phyloP scores from a whole-genome alignment of 441 rosid genomes.

The Manihot esculenta region DNA sequence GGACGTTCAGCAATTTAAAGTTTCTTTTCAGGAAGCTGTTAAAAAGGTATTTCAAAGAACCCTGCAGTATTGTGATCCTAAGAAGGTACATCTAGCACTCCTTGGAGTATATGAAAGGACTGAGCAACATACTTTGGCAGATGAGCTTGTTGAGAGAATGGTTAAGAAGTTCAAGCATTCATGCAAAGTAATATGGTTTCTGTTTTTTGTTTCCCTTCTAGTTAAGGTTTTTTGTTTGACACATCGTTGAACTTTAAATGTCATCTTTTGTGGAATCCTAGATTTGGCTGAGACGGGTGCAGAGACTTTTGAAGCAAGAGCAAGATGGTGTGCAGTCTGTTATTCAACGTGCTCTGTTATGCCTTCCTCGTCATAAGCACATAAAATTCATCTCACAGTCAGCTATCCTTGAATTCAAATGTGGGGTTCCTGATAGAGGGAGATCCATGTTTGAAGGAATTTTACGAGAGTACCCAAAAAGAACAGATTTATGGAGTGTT shows the following conservation, averaged over 20 bases:
- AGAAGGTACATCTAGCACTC: slow-evolving; percentile 80
- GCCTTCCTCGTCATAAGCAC: slow-evolving; percentile 86
- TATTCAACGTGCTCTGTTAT: slow-evolving; percentile 66
- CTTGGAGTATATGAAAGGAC: slow-evolving; percentile 86
- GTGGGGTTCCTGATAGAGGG: slow-evolving; percentile 87
- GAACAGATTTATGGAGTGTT: slow-evolving; percentile 95
- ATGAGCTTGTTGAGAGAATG: slow-evolving; percentile 74
- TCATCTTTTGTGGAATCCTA: slow-evolving; percentile 25
- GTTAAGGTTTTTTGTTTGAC: neutral
- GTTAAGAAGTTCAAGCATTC: slow-evolving; percentile 88
- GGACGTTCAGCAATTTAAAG: neutral
- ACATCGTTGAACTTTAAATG: neutral
- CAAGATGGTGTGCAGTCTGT: slow-evolving; percentile 66
- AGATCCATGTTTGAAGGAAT: slow-evolving; percentile 86
- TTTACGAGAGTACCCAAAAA: slow-evolving; percentile 83
- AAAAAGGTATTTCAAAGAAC: slow-evolving; percentile 83
- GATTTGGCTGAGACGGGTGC: slow-evolving; percentile 81
- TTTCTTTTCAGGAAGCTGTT: slow-evolving; percentile 69
- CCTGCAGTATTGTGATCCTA: slow-evolving; percentile 81
- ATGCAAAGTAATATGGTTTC: slow-evolving; percentile 60
- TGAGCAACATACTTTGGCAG: slow-evolving; percentile 67
- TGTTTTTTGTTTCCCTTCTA: neutral
- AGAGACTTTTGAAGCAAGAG: slow-evolving; percentile 50
- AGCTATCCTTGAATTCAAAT: slow-evolving; percentile 87
- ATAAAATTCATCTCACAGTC: slow-evolving; percentile 86